Percentiles rank a stretch among this genome's conserved stretches.
phyloP scores from a whole-genome alignment of 2,329 filamentous ascomycete genomes.

The Colletotrichum cordylinicola region DNA sequence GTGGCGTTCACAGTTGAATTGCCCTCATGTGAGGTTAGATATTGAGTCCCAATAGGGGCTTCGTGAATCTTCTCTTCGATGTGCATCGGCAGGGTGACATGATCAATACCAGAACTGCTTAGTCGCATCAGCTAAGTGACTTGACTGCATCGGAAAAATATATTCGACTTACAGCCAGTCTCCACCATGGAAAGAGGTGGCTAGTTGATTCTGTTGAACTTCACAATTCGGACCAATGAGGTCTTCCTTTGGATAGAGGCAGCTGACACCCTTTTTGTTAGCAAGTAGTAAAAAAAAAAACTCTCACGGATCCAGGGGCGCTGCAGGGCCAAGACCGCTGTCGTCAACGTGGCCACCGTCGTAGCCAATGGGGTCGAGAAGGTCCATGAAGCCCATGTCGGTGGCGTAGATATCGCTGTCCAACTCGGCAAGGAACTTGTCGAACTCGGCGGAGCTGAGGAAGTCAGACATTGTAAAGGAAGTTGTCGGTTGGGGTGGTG shows the following conservation, averaged over 20 bases:
- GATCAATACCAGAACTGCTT: neutral
- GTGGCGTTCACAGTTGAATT: neutral
- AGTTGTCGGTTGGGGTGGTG: neutral
- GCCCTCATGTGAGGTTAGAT: neutral
- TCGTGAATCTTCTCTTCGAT: neutral
- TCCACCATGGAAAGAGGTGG: neutral
- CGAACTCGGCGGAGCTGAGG: slow-evolving; percentile 7
- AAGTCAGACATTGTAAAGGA: slow-evolving; percentile 30
- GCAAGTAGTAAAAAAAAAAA: slow-evolving; percentile 35
- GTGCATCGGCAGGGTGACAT: neutral
- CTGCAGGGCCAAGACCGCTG: slow-evolving; percentile 19
- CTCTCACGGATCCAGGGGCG: slow-evolving; percentile 26
- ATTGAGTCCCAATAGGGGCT: neutral
- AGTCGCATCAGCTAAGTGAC: neutral
- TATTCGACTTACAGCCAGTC: neutral
- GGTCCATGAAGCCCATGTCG: slow-evolving; percentile 13
- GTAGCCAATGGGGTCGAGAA: slow-evolving; percentile 20
- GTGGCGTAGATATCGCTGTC: neutral
- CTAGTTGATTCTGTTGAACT: no score
- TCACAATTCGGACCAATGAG: no score
- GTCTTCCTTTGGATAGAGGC: no score
- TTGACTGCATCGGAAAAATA: neutral
- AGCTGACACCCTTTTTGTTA: slow-evolving; percentile 38
- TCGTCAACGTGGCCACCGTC: neutral
- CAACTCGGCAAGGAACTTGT: slow-evolving; percentile 14